Percentiles rank a stretch among this genome's conserved stretches.
phyloP scores from a whole-genome alignment of 2,329 filamentous ascomycete genomes.

The Penicillium aurantiogriseum region DNA sequence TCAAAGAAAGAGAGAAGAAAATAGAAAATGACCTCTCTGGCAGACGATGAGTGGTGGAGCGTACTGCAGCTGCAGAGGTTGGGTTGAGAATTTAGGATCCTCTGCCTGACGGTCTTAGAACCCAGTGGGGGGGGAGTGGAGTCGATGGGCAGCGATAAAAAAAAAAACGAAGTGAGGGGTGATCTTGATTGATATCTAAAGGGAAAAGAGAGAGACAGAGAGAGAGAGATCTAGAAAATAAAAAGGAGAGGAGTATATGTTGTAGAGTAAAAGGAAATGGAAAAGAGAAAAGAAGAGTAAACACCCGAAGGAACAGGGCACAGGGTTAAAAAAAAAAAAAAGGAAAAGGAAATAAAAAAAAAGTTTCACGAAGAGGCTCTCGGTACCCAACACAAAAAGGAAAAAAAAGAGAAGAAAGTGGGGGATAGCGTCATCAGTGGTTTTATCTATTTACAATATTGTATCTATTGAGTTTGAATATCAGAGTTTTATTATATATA shows the following conservation, averaged over 20 bases:
- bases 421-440: constrained; percentile 13
- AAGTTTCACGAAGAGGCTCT: constrained; percentile 24
- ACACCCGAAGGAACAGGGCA: constrained; percentile 5
- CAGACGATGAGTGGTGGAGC: constrained; percentile 19
- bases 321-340: constrained; percentile 1
- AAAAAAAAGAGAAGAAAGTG: constrained; percentile 12
- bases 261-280: constrained; percentile 2
- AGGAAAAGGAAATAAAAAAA: constrained; percentile 4
- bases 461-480: not conserved
- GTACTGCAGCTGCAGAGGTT: constrained; percentile 26
- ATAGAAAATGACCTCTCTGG: constrained; percentile 10
- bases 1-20: constrained; percentile 10
- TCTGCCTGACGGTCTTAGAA: constrained; percentile 26
- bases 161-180: constrained; percentile 13
- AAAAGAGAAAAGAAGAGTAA: constrained; percentile 1
- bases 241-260: not conserved
- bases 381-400: constrained; percentile 21
- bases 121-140: constrained; percentile 20
- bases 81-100: constrained; percentile 18
- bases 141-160: constrained; percentile 16
- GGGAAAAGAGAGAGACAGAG: not conserved
- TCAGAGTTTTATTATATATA: not conserved
- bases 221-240: not conserved
- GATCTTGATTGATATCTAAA: constrained; percentile 1
- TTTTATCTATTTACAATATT: not conserved